These are phyloP conservation scores for Leptomonas seymouri DNA, from an alignment of 208 protist species.

Conservation along the genomic window DNA sequence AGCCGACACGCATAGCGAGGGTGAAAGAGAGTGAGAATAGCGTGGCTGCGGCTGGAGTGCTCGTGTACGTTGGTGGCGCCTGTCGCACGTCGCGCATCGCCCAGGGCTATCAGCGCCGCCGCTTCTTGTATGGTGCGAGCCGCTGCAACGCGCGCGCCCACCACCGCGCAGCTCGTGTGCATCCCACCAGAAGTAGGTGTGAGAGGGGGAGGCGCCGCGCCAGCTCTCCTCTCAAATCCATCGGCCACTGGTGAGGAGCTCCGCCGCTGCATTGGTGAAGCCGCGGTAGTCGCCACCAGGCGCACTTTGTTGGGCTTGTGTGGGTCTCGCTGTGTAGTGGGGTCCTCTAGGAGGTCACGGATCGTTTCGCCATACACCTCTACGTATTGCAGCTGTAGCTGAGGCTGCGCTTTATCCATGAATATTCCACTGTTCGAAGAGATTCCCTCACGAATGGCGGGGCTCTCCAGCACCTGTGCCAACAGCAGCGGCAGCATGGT, in stretches of 20 bases:
- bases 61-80: conserved; percentile 92
- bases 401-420: conserved; percentile 20
- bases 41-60: conserved; percentile 88
- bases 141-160: conserved; percentile 59
- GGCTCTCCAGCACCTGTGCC: conserved; percentile 65
- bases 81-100: conserved; percentile 78
- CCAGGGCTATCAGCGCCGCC: conserved; percentile 69
- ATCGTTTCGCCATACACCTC: conserved; percentile 96
- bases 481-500: conserved; percentile 75
- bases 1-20: conserved; percentile 67
- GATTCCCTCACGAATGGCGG: not conserved
- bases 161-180: conserved; percentile 29
- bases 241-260: too few relatives aligned
- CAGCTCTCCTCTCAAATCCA: too few relatives aligned
- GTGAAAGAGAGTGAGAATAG: conserved; percentile 92
- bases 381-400: conserved; percentile 84
- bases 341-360: conserved; percentile 80
- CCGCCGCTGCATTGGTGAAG: not conserved
- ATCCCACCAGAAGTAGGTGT: not conserved
- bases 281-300: conserved; percentile 17
- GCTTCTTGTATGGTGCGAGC: conserved; percentile 67
- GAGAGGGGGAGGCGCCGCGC: not conserved
- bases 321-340: not conserved
- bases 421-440: conserved; percentile 33
- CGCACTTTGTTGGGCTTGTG: conserved; percentile 33